Conservation (phyloP, 129 eudicot genomes). For the Lactuca sativa region DNA sequence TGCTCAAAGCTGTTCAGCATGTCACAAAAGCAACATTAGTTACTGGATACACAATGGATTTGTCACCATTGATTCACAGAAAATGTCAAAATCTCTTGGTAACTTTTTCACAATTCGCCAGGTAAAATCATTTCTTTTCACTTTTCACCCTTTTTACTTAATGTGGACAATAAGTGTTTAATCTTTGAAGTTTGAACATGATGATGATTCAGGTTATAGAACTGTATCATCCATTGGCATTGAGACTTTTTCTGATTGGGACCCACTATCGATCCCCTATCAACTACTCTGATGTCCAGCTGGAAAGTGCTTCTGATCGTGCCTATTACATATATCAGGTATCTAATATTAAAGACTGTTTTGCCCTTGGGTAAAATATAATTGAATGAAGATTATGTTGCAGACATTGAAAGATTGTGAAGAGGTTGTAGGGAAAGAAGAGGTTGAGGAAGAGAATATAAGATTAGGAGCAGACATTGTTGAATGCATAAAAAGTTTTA, state of each 20-base stretch:
- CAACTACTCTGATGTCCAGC: conserved; percentile 75
- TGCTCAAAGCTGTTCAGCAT: conserved; percentile 96
- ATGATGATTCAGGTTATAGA: conserved; percentile 51
- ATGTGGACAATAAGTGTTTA: too few relatives aligned
- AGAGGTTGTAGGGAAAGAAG: conserved; percentile 48
- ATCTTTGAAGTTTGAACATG: too few relatives aligned
- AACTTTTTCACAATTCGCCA: conserved; percentile 97
- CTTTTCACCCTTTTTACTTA: too few relatives aligned
- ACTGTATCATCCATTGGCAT: conserved; percentile 85
- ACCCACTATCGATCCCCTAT: conserved; percentile 93
- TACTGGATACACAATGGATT: conserved; percentile 98
- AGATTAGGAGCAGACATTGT: conserved; percentile 39
- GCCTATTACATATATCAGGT: conserved; percentile 72
- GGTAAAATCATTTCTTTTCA: conserved; percentile 43
- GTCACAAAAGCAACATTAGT: conserved; percentile 65
- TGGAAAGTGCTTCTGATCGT: conserved; percentile 90
- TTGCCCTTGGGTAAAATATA: too few relatives aligned
- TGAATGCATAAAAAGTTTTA: conserved; percentile 55
- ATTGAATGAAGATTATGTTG: too few relatives aligned
- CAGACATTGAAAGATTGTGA: conserved; percentile 21
- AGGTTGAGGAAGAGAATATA: conserved; percentile 42
- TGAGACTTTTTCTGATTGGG: conserved; percentile 80
- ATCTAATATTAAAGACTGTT: not conserved
- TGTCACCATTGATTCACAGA: conserved; percentile 79
- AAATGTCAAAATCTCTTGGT: conserved; percentile 96